Conservation (phyloP, 2,329 filamentous ascomycete genomes). For the Aspergillus brasiliensis region DNA sequence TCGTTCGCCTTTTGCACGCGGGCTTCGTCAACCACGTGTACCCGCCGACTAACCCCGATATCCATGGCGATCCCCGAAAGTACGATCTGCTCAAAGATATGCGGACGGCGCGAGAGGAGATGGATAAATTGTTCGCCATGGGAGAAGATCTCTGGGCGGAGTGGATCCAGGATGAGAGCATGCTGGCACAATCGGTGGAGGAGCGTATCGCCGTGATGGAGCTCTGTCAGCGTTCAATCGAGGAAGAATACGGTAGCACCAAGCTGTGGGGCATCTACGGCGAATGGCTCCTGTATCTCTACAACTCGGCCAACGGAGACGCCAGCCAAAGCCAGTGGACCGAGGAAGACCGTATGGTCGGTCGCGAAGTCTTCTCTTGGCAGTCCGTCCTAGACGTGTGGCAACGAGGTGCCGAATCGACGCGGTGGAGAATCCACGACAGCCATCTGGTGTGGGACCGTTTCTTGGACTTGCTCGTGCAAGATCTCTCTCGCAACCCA, state of each 20-base stretch:
- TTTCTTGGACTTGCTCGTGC: slow-evolving; percentile 57
- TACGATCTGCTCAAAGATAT: slow-evolving; percentile 52
- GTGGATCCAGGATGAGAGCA: slow-evolving; percentile 64
- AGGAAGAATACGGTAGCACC: slow-evolving; percentile 63
- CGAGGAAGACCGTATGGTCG: slow-evolving; percentile 60
- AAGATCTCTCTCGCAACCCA: slow-evolving; percentile 53
- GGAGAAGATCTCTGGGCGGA: slow-evolving; percentile 65
- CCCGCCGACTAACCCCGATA: slow-evolving; percentile 46
- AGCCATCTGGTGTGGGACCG: slow-evolving; percentile 65
- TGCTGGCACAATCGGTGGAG: slow-evolving; percentile 57
- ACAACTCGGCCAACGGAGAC: slow-evolving; percentile 54
- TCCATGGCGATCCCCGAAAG: slow-evolving; percentile 46
- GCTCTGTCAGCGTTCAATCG: slow-evolving; percentile 60
- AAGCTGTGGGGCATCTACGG: slow-evolving; percentile 65
- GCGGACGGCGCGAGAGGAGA: slow-evolving; percentile 55
- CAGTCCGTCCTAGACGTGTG: slow-evolving; percentile 59
- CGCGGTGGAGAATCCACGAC: slow-evolving; percentile 62
- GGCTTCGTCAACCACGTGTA: slow-evolving; percentile 52
- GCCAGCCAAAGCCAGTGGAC: slow-evolving; percentile 45
- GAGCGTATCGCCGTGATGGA: slow-evolving; percentile 63
- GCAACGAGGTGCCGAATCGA: slow-evolving; percentile 58
- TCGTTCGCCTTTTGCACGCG: slow-evolving; percentile 50
- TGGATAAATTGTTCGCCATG: slow-evolving; percentile 64
- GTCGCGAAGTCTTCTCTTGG: slow-evolving; percentile 61
- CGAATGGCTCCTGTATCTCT: slow-evolving; percentile 61